Evolutionary conservation across 495 filamentous ascomycete genomes (phyloP), one percentile per base, ranked within the genome.

Genomic region (Penicillium cataractarum): DNA sequence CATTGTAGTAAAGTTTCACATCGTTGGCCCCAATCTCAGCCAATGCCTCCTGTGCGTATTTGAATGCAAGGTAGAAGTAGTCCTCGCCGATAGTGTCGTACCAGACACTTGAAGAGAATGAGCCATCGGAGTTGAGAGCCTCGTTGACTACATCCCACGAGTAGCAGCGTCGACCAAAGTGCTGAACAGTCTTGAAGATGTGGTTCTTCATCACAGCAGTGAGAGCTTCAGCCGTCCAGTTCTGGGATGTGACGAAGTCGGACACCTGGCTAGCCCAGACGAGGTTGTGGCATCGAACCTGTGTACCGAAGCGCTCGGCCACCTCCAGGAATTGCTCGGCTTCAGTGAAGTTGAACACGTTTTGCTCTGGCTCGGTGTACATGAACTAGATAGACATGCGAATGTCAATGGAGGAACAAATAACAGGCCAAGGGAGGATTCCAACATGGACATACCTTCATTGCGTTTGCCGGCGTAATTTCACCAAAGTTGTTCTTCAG

Each of bases 1-100:
- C 86, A 69, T 89, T 89, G 74, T 86, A 87, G 68, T 86, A 89
- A 24, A 89, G 79, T 68, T 87, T 87, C 37, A 71, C 61, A 22
- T 65, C 55, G n/a, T 68, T 6, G 21, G 82, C 81, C 9, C 63
- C 61, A 17, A 69, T 61, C 50, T 69, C 32, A 6, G 57, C 63
- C 22, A 69, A 29, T 27, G 69, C 69, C 39, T 69, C 55, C 7
- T 80, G 83, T 62, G 87, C 85, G 33, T 76, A 81, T 31, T 78
- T 72, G 27, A 76, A 77, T 0, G 79, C 80, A 17, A 69, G 63
- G 54, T 59, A 65, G 55, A 71, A 59, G 48, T 71, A 71, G n/a
- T 68, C 69, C 24, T 68, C 63, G 19, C 69, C 69, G 37, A 71
- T 71, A 19, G 65, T 68, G 31, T 71, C 51, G 42, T 68, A 65